Base-by-base conservation (phyloP, 164 flowering plant species). In the Hamamelis virginiana region DNA sequence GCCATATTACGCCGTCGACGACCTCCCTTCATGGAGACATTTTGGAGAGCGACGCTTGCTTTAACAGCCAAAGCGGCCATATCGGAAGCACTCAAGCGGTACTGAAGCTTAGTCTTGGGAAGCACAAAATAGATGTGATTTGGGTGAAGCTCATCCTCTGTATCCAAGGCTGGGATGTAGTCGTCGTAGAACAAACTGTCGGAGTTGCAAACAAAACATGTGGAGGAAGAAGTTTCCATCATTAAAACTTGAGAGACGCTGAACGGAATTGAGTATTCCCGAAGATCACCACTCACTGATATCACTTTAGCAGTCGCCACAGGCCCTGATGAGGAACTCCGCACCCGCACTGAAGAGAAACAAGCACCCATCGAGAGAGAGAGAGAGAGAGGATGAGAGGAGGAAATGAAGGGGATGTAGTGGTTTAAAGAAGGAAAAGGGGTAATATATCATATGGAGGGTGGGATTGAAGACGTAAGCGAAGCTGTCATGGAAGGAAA, bases 51-150 rank as follows among this genome's bases (percentile, higher is more conserved):
- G 2, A 69, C 19, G 73, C 79, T 77, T 1, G 91, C 91, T 53
- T 80, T 87, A 12, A 87, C 84, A 10, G 88, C 89, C 59, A 87
- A 61, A 1, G 85, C 87, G 0, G 88, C 91, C 89, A 85, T 87
- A 14, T 85, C 89, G 0, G 83, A 44, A 1, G 91, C 81, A 1
- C 79, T 27, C 13, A 87, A 51, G 0, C 74, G 81, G 45, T 72
- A 43, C 19, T 80, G 75, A 8, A 78, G 77, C 67, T 68, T 76
- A 9, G 74, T 71, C 1, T 9, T 43, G 1, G 84, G 83, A 5
- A 87, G 83, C 0, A 84, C 65, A 65, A 85, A 85, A 58, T 87
- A 87, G 43, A 87, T 80, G 70, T 85, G 84, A 46, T 77, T 70
- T 21, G 72, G 57, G 11, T 64, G 62, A 4, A 87, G 80, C 21